Conservation (phyloP, 2,329 filamentous ascomycete species). For the Penicillium sp. region DNA sequence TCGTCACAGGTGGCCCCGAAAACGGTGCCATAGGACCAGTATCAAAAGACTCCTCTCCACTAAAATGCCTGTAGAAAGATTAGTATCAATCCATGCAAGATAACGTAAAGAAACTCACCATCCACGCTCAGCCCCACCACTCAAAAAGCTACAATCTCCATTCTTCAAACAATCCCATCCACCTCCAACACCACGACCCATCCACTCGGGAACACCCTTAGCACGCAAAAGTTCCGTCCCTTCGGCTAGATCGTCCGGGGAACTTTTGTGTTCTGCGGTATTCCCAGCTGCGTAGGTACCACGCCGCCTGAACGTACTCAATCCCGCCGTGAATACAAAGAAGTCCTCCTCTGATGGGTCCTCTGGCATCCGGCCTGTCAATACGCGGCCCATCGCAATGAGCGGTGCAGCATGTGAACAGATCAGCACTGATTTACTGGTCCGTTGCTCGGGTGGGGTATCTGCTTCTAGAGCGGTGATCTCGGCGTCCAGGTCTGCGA, state of each 20-base stretch:
- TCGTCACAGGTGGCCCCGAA: conserved; percentile 21
- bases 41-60: conserved; percentile 49
- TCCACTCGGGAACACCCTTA: conserved; percentile 51
- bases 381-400: conserved; percentile 77
- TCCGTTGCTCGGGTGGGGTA: conserved; percentile 58
- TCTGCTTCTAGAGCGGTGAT: conserved; percentile 38
- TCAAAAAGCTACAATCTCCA: conserved; percentile 82
- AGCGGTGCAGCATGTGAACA: conserved; percentile 89
- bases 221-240: conserved; percentile 31
- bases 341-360: conserved; percentile 76
- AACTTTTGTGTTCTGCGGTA: neutral
- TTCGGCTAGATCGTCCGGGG: conserved; percentile 18
- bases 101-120: conserved; percentile 61
- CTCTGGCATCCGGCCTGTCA: conserved; percentile 76
- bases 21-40: conserved; percentile 31
- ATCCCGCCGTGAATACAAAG: conserved; percentile 75
- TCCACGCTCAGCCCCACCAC: conserved; percentile 77
- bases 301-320: conserved; percentile 66
- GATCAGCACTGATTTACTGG: conserved; percentile 63
- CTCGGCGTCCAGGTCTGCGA: conserved; percentile 67
- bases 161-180: conserved; percentile 79
- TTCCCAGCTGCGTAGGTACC: conserved; percentile 16
- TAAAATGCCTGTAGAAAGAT: conserved; percentile 42
- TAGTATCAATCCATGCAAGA: conserved; percentile 15
- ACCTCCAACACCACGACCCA: conserved; percentile 63